Base-by-base conservation (phyloP, 768 basidiomycete genomes). In the Atractiella rhizophila region DNA sequence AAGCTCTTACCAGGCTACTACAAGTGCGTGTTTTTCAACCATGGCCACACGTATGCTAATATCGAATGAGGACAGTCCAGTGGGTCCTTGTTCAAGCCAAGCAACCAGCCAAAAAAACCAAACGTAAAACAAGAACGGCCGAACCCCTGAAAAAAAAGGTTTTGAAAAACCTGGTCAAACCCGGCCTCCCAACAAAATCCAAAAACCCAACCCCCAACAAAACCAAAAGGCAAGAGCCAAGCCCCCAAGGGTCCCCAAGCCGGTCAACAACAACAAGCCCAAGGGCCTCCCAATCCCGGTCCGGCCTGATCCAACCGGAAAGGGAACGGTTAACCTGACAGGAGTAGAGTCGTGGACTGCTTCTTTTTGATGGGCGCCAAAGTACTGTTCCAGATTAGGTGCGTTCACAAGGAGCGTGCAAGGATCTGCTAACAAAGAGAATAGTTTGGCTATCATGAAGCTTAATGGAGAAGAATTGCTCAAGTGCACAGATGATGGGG, bases 351-450 rank as follows among this genome's bases (percentile, higher is more conserved):
- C 54, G 82, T 86, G 2, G 86, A 96, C 56, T 94, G 86, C 57
- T 43, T 44, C 21, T 76, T 94, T 60, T 85, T 82, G 51, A 94
- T 98, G 88, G 91, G 91, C 0, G 82, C 86, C 0, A 96, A 88
- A 52, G 91, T 98, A 2, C 62, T 98, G 30, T 98, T 98, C 64
- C 91, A 98, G 69, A 81, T 98, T 40, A 88, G 85, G 81, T 85
- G 57, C 58, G 76, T 61, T 37, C 1, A 5, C 15, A 11, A 16
- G 24, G 18, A 2, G 4, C 13, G 13, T 15, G 21, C 20, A 18
- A 26, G 43, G 8, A 5, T 0, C 7, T 21, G 8, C 21, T 26
- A 15, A 25, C 35, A 40, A 35, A 43, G 36, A 20, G 27, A 19
- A n/a, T 33, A 50, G 47, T 12, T 27, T 56, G 79, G 91, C 91